Evolutionary conservation across 371 early-diverging fungal species (phyloP), one percentile per base, ranked within the genome.

Genomic region (Rhizomucor miehei): DNA sequence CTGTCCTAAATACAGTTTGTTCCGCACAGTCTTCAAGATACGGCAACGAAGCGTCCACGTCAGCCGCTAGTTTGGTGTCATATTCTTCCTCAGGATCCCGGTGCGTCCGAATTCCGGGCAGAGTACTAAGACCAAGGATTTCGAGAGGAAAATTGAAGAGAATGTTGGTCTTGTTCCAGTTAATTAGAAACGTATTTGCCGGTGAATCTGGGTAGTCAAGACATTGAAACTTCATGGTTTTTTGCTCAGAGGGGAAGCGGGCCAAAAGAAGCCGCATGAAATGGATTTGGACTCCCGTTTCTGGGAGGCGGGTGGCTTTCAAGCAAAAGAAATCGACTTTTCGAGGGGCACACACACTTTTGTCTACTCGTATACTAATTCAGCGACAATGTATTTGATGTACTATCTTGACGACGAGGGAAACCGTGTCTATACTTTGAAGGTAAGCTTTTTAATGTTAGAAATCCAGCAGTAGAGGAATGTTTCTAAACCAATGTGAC

Each of bases 401-500:
- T 95, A 89, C 86, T 84, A 87, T 64, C 52, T 84, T 58, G 82
- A 88, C 67, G 80, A 76, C 58, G 67, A 80, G 52, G 96, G 97
- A 64, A 89, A 94, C 76, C 90, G 98, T 62, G 84, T 95, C 62
- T 98, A 98, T 77, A 98, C 98, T 52, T 91, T 98, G 67, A 96
- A 96, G 89, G 93, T 91, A 79, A 38, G 23, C 6, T 48, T 29
- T 41, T 3, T 8, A 29, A 3, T 29, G 19, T 11, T 1, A 21
- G 44, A 59, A 38, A 45, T 35, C 16, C 8, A 51, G 37, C 17
- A 21, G 46, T 13, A 19, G 17, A 6, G 20, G 20, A 46, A 24
- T 13, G 13, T 46, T 17, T 46, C 16, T 47, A 23, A 20, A 25
- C 13, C 38, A 21, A 58, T 62, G 54, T 14, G 14, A 59, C 24